Conservation (phyloP, 345 rosid species). For the Trapa incisa region DNA sequence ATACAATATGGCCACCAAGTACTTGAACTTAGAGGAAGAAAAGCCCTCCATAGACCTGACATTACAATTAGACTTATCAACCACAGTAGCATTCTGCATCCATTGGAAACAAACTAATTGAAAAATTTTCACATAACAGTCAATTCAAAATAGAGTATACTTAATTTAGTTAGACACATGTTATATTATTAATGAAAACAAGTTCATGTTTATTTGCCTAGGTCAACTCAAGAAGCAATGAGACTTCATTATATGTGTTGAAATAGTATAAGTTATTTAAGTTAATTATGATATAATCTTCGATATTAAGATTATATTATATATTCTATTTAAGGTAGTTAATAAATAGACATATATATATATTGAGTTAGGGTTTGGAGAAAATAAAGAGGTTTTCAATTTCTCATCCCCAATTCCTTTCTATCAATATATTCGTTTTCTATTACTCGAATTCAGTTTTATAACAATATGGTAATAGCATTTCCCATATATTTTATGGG, state of each 20-base stretch:
- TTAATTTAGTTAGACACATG: too few species aligned
- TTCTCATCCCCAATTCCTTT: too few species aligned
- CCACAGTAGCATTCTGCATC: conserved; percentile 76
- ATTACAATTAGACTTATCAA: conserved; percentile 70
- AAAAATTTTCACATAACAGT: background rate
- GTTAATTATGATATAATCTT: too few species aligned
- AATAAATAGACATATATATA: too few species aligned
- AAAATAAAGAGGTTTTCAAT: too few species aligned
- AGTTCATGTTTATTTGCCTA: background rate
- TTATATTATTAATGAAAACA: background rate
- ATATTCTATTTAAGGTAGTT: too few species aligned
- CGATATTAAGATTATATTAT: too few species aligned
- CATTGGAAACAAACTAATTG: background rate
- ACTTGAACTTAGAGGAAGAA: conserved; percentile 71
- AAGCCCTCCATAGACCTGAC: conserved; percentile 77
- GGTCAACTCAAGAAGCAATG: background rate
- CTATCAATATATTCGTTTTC: too few species aligned
- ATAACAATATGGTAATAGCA: background rate
- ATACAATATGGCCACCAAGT: conserved; percentile 73
- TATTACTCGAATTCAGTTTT: too few species aligned
- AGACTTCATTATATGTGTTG: background rate
- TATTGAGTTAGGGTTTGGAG: too few species aligned
- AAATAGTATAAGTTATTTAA: too few species aligned
- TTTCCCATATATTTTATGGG: background rate
- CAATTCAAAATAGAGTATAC: background rate